A percentile compares a stretch with the other conserved stretches of the same genome.
These are phyloP conservation scores for Claviceps digitariae DNA, from an alignment of 2,329 filamentous ascomycete species.

Conservation along the genomic window DNA sequence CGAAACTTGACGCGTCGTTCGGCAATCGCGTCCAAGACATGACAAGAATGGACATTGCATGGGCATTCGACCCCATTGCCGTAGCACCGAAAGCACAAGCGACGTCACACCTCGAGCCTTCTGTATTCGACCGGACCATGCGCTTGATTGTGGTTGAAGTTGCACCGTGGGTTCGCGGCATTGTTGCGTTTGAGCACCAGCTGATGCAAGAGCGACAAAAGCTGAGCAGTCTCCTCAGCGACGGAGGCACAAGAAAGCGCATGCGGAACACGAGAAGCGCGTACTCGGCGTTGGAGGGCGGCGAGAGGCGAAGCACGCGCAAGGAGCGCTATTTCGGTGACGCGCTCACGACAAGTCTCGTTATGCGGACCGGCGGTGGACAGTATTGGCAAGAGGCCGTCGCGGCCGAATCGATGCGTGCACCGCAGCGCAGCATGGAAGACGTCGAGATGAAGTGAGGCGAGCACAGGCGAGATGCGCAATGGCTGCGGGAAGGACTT, in stretches of 20 bases:
- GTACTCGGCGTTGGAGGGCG: constrained; percentile 64
- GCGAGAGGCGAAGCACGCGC: constrained; percentile 50
- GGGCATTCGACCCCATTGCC: constrained; percentile 49
- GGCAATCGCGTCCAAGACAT: constrained; percentile 17
- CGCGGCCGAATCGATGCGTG: constrained; percentile 8
- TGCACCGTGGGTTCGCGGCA: constrained; percentile 79
- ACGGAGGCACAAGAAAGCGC: constrained; percentile 37
- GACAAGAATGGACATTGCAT: constrained; percentile 37
- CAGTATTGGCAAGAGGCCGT: constrained; percentile 22
- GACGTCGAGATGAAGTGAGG: neutral
- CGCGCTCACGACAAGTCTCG: constrained; percentile 42
- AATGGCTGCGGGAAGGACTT: too few species aligned
- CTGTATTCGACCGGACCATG: constrained; percentile 63
- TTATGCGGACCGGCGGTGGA: constrained; percentile 49
- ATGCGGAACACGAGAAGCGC: constrained; percentile 61
- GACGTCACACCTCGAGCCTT: constrained; percentile 42
- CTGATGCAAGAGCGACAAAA: constrained; percentile 55
- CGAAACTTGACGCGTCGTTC: constrained; percentile 26
- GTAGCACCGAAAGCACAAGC: constrained; percentile 28
- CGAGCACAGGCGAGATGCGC: neutral
- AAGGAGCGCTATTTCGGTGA: constrained; percentile 60
- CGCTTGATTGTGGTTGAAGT: constrained; percentile 58
- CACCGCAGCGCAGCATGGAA: constrained; percentile 8
- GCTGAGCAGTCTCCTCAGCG: constrained; percentile 48
- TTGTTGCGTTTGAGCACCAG: constrained; percentile 61